These are phyloP conservation scores for Ogataea haglerorum DNA, from an alignment of 805 yeast species.

Conservation along the genomic window DNA sequence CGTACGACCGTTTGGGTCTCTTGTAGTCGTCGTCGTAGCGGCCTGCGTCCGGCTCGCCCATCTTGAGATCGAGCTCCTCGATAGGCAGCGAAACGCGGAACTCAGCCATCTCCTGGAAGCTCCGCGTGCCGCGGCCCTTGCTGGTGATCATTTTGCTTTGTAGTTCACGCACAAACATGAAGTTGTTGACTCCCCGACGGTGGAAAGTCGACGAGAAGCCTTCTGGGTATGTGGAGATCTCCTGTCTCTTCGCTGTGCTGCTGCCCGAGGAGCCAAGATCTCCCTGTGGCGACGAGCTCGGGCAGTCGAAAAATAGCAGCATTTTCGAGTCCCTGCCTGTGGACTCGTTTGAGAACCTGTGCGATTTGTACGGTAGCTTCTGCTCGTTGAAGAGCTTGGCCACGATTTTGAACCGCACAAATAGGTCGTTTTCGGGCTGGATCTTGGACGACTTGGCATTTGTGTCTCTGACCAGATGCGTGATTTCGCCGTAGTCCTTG, in stretches of 20 bases:
- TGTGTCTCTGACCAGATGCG: constrained; percentile 19
- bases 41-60: constrained; percentile 9
- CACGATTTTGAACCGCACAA: constrained; percentile 27
- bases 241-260: constrained; percentile 17
- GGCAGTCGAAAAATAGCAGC: constrained; percentile 30
- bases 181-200: constrained; percentile 44
- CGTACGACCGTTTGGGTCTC: constrained; percentile 36
- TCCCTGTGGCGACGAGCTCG: constrained; percentile 23
- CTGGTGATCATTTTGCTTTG: constrained; percentile 44
- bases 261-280: constrained; percentile 3
- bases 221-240: constrained; percentile 40
- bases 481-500: constrained; percentile 27
- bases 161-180: constrained; percentile 49
- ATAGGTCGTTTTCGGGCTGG: constrained; percentile 26
- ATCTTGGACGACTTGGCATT: constrained; percentile 23
- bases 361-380: constrained; percentile 28
- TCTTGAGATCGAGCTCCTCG: constrained; percentile 25
- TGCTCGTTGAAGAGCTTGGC: constrained; percentile 25
- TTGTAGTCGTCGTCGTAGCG: constrained; percentile 18
- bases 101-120: constrained; percentile 37
- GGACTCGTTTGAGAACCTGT: constrained; percentile 27
- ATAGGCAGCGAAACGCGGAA: constrained; percentile 41
- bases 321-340: constrained; percentile 32
- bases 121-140: constrained; percentile 28
- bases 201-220: constrained; percentile 50